Percentiles rank a stretch among this genome's conserved stretches.
Evolutionary conservation across 768 basidiomycete species (phyloP).

Genomic region (Tulasnella sp.): DNA sequence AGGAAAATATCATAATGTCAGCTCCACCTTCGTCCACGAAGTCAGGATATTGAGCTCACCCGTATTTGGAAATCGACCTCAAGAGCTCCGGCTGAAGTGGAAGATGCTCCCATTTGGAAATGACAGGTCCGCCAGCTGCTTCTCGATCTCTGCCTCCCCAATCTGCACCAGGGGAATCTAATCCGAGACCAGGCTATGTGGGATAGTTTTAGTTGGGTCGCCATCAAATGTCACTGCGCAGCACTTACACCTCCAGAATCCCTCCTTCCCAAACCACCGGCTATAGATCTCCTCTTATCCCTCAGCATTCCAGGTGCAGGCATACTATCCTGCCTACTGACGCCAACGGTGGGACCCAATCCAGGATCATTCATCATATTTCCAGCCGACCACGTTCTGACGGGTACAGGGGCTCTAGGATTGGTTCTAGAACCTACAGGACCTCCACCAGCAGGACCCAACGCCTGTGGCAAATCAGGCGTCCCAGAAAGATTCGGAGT

Average conservation of each 20-base stretch:
- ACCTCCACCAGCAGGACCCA: constrained; percentile 2
- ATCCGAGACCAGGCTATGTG: not conserved
- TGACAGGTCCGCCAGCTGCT: constrained; percentile 54
- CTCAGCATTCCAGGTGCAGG: constrained; percentile 8
- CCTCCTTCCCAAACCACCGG: constrained; percentile 11
- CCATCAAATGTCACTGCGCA: not conserved
- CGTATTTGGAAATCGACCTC: constrained; percentile 82
- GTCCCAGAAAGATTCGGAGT: constrained; percentile 9
- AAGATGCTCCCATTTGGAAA: constrained; percentile 95
- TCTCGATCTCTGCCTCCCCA: constrained; percentile 11
- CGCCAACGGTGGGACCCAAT: not conserved
- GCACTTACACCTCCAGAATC: constrained; percentile 54
- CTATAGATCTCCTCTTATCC: constrained; percentile 16
- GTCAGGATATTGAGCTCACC: constrained; percentile 43
- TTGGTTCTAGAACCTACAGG: constrained; percentile 40
- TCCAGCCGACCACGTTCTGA: constrained; percentile 77
- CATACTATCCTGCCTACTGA: not conserved
- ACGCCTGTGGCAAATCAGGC: constrained; percentile 10
- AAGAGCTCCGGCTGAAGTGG: constrained; percentile 74
- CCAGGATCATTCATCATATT: constrained; percentile 24
- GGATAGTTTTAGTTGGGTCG: too few species aligned
- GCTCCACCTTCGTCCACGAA: too few species aligned
- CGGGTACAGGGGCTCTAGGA: constrained; percentile 50
- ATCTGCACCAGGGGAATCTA: constrained; percentile 28
- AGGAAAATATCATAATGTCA: constrained; percentile 8